These are phyloP conservation scores for Heterobasidion occidentale DNA, from an alignment of 1,284 basidiomycete species.

Conservation along the genomic window DNA sequence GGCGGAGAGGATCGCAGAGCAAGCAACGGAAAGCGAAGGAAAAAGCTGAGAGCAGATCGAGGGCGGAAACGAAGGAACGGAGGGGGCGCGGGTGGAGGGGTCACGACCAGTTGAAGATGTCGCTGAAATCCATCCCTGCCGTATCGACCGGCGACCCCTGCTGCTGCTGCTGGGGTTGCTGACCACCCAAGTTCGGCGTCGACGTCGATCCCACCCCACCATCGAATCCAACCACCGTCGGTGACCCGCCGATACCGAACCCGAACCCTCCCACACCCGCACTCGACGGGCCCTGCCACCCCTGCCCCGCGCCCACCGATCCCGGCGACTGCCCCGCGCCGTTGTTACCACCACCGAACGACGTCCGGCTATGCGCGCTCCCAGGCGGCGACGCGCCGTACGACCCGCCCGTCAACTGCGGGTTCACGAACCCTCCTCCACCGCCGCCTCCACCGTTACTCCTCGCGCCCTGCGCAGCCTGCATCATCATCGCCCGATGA, in stretches of 20 bases:
- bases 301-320: background rate
- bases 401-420: constrained; percentile 3
- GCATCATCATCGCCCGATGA: constrained; percentile 36
- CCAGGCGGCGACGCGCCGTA: constrained; percentile 39
- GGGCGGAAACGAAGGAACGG: background rate
- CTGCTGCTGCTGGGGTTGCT: background rate
- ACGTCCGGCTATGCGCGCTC: constrained; percentile 15
- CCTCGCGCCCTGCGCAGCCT: constrained; percentile 9
- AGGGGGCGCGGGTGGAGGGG: background rate
- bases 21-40: background rate
- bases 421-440: constrained; percentile 4
- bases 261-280: background rate
- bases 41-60: background rate
- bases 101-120: constrained; percentile 3
- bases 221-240: background rate
- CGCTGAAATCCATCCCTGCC: background rate
- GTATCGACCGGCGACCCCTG: background rate
- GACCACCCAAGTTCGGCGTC: background rate
- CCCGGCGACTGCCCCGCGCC: background rate
- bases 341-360: constrained; percentile 1
- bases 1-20: background rate
- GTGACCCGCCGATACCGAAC: background rate
- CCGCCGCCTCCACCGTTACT: background rate
- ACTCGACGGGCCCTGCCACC: background rate
- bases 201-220: background rate